These are phyloP conservation scores for Fusarium tjaetaba DNA, from an alignment of 2,329 filamentous ascomycete species.

Conservation along the genomic window DNA sequence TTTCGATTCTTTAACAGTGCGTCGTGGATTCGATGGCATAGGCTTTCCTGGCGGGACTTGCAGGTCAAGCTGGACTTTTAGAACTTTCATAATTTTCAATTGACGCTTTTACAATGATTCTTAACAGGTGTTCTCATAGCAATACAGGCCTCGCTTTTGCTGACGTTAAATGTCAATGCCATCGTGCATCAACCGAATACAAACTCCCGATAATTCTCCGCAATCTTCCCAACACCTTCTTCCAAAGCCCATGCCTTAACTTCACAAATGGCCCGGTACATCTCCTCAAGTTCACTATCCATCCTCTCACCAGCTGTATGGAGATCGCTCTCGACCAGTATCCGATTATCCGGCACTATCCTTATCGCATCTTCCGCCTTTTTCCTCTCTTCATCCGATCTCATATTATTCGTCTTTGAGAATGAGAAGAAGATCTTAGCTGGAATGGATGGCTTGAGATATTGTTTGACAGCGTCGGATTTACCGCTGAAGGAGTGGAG, in stretches of 20 bases:
- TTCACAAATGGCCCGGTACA: conserved; percentile 75
- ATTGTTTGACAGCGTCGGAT: conserved; percentile 77
- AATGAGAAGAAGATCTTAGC: conserved; percentile 86
- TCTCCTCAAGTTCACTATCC: conserved; percentile 78
- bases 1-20: rapidly evolving
- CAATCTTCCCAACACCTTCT: conserved; percentile 73
- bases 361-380: conserved; percentile 72
- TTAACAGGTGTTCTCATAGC: rapidly evolving
- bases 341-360: conserved; percentile 75
- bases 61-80: neutral
- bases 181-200: conserved; percentile 62
- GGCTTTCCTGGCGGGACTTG: neutral
- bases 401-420: conserved; percentile 80
- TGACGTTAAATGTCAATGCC: rapidly evolving
- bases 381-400: conserved; percentile 55
- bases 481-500: conserved; percentile 89
- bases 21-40: neutral
- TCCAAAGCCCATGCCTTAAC: conserved; percentile 79
- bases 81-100: neutral
- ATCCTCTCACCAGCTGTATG: conserved; percentile 82
- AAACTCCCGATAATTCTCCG: conserved; percentile 79
- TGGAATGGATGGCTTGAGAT: conserved; percentile 76
- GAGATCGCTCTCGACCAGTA: conserved; percentile 88
- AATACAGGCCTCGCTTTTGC: neutral
- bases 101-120: rapidly evolving